Evolutionary conservation across 1,139 yeast genomes (phyloP).

Genomic region (Barnettozyma hawaiiensis): DNA sequence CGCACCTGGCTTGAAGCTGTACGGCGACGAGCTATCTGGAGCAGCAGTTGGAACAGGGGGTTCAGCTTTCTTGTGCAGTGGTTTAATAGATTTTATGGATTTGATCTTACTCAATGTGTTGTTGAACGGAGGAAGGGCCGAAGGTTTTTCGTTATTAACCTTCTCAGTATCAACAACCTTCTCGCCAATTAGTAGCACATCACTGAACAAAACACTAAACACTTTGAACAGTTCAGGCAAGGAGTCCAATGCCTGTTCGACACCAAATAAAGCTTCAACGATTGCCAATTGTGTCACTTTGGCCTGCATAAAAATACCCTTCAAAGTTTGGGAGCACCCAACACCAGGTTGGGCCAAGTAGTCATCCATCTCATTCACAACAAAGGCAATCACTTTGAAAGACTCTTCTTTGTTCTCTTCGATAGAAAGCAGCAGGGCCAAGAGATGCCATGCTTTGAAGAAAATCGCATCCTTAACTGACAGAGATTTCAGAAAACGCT

Average conservation of each 20-base stretch:
- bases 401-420: conserved; percentile 45
- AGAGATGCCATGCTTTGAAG: conserved; percentile 46
- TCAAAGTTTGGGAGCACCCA: conserved; percentile 34
- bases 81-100: conserved; percentile 15
- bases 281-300: conserved; percentile 73
- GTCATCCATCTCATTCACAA: conserved; percentile 31
- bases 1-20: conserved; percentile 13
- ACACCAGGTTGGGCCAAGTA: conserved; percentile 11
- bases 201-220: conserved; percentile 50
- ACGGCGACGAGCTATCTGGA: neutral
- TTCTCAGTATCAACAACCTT: neutral
- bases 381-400: conserved; percentile 38
- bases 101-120: conserved; percentile 20
- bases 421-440: conserved; percentile 47
- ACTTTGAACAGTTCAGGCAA: conserved; percentile 62
- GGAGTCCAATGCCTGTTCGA: conserved; percentile 54
- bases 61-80: conserved; percentile 6
- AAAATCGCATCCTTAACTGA: conserved; percentile 34
- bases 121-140: no score
- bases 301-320: conserved; percentile 58
- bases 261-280: conserved; percentile 58
- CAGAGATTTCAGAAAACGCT: conserved; percentile 20
- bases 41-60: neutral
- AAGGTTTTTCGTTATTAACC: conserved; percentile 12
- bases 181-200: conserved; percentile 7